Percentiles rank a stretch among this genome's conserved stretches.
Conservation (phyloP, 2,329 filamentous ascomycete species). For the Aspergillus sp. region DNA sequence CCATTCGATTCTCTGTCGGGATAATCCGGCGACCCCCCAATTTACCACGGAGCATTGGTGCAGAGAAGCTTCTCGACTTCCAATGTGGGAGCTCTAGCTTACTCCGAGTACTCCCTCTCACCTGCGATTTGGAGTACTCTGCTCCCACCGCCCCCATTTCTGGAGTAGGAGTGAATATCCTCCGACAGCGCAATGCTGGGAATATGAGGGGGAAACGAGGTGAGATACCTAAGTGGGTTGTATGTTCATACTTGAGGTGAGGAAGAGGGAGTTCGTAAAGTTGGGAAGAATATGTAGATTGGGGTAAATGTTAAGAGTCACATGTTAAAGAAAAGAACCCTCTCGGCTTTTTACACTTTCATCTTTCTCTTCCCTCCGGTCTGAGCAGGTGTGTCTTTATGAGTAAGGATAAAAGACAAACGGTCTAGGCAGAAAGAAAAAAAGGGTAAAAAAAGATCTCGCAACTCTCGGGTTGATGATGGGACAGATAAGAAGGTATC, state of each 20-base stretch:
- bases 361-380: neutral
- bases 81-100: neutral
- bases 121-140: no score
- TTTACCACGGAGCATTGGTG: neutral
- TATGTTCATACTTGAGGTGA: no score
- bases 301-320: neutral
- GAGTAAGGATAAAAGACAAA: neutral
- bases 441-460: neutral
- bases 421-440: neutral
- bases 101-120: neutral
- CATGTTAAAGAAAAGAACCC: neutral
- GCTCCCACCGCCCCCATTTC: no score
- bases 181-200: neutral
- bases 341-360: neutral
- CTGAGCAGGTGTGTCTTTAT: neutral
- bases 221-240: no score
- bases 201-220: neutral
- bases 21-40: neutral
- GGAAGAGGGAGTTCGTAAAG: neutral
- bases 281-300: neutral
- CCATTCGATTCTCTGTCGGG: neutral
- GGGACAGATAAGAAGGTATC: slow-evolving; percentile 7
- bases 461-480: neutral
- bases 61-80: neutral
- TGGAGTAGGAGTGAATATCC: no score